phyloP scores from a whole-genome alignment of 306 rosid genomes.

The Trifolium pratense region DNA sequence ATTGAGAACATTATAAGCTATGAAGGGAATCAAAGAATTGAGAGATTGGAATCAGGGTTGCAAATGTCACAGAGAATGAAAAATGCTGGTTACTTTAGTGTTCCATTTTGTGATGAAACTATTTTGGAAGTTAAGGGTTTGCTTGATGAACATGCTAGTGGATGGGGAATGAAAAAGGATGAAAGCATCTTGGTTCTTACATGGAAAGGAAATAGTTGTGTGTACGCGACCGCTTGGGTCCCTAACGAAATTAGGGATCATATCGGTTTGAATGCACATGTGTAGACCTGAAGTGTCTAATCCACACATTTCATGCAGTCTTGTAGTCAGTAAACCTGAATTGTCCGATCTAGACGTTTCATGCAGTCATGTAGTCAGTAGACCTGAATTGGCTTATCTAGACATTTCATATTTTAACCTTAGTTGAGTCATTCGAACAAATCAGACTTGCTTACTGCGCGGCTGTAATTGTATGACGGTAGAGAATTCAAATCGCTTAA shows the following conservation, averaged over 20 bases:
- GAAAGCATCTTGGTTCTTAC: conserved; percentile 86
- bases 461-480: not conserved
- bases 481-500: not conserved
- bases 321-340: not conserved
- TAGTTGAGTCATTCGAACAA: too few species aligned
- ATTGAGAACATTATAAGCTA: conserved; percentile 75
- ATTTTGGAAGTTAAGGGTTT: conserved; percentile 67
- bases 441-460: not conserved
- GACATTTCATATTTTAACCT: too few species aligned
- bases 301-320: not conserved
- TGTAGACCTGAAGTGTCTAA: too few species aligned
- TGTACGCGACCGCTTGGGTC: conserved; percentile 88
- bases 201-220: conserved; percentile 95
- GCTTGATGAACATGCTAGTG: conserved; percentile 96
- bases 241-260: conserved; percentile 57
- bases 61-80: conserved; percentile 67
- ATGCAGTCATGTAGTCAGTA: too few species aligned
- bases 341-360: too few species aligned
- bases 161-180: conserved; percentile 97
- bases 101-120: conserved; percentile 71
- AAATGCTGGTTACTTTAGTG: conserved; percentile 57
- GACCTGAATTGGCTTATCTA: too few species aligned
- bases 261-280: conserved; percentile 21
- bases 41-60: conserved; percentile 67
- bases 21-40: conserved; percentile 76